A percentile compares a stretch with the other conserved stretches of the same genome.
Evolutionary conservation across 1,284 basidiomycete genomes (phyloP).

Genomic region (Ganoderma sp.): DNA sequence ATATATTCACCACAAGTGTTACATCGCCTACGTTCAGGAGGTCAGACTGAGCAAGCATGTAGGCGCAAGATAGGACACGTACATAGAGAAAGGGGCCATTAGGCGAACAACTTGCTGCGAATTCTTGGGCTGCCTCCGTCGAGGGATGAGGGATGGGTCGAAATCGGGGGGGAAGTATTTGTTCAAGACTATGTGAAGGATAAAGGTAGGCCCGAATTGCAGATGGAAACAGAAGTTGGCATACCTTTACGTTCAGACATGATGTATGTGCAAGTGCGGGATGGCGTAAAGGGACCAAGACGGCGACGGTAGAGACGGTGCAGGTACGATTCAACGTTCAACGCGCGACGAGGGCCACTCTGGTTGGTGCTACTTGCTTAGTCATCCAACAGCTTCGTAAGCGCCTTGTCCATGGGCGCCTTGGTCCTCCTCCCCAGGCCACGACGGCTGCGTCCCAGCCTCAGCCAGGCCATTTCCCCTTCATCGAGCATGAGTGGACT

Average conservation of each 20-base stretch:
- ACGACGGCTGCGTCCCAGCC: background rate
- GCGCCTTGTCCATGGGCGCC: background rate
- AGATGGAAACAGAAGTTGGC: constrained; percentile 21
- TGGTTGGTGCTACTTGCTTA: background rate
- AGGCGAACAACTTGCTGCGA: constrained; percentile 96
- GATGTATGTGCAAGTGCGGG: constrained; percentile 34
- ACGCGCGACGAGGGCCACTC: background rate
- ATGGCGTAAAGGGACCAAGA: background rate
- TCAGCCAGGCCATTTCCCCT: background rate
- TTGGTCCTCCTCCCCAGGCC: background rate
- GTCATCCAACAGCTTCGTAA: background rate
- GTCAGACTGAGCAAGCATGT: constrained; percentile 15
- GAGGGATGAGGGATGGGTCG: constrained; percentile 95
- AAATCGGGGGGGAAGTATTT: constrained; percentile 96
- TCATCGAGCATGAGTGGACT: constrained; percentile 46
- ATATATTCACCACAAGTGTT: constrained; percentile 98
- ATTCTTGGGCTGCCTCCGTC: constrained; percentile 88
- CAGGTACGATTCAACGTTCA: background rate
- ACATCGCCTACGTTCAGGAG: constrained; percentile 66
- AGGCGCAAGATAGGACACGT: constrained; percentile 34
- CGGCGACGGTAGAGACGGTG: background rate
- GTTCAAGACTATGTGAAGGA: constrained; percentile 70
- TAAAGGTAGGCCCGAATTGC: constrained; percentile 1
- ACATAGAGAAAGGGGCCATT: constrained; percentile 99
- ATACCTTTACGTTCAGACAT: constrained; percentile 91